phyloP scores from a whole-genome alignment of 2,329 filamentous ascomycete genomes.

The Cadophora sp. region DNA sequence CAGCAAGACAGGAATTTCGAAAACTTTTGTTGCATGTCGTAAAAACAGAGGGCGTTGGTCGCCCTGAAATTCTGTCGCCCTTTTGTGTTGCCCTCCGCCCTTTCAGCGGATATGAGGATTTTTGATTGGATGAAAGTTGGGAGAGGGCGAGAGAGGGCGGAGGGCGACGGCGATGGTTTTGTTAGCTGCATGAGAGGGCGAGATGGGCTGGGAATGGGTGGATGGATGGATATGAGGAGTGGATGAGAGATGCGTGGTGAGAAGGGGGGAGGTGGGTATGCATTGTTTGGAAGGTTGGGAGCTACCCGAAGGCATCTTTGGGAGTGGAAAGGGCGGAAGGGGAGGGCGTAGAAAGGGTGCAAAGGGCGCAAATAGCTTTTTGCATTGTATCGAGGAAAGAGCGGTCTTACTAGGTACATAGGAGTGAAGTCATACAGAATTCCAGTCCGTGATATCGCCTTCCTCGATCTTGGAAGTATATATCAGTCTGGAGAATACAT shows the following conservation, averaged over 20 bases:
- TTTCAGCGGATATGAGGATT: background rate
- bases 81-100: constrained; percentile 4
- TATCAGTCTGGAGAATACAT: background rate
- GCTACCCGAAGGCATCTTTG: no score
- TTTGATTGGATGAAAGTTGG: background rate
- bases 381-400: background rate
- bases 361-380: background rate
- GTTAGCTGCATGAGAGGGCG: no score
- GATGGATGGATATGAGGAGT: background rate
- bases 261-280: background rate
- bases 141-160: no score
- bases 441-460: background rate
- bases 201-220: background rate
- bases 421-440: background rate
- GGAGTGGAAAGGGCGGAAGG: background rate
- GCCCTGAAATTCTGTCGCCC: background rate
- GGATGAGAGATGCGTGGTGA: background rate
- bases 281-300: background rate
- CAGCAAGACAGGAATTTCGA: background rate
- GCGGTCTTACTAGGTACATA: background rate
- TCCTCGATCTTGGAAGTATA: background rate
- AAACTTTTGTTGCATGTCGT: constrained; percentile 33
- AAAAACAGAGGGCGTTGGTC: constrained; percentile 24
- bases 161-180: background rate
- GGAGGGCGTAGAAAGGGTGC: no score